Evolutionary conservation across 2,329 filamentous ascomycete genomes (phyloP), one percentile per base, ranked within the genome.

Genomic region (Fusarium goolgardi): DNA sequence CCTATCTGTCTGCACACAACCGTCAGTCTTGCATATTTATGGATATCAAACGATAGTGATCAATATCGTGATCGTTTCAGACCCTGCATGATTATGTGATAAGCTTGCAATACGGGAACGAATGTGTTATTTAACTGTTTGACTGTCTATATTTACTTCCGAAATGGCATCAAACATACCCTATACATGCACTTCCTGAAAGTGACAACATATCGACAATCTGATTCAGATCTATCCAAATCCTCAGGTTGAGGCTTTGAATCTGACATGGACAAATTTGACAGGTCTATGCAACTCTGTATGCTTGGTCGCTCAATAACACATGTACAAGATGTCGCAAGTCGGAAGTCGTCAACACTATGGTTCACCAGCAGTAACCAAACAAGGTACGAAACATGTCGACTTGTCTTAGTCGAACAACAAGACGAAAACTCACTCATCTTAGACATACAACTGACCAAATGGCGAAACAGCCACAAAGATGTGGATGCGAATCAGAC

Each of bases 271-370:
- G 3, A 15, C 11, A 12, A 2, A 10, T 25, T 11, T 29, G 9
- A n/a, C 2, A 12, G 2, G 4, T 9, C 20, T 23, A 15, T 10
- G 16, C 25, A 4, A n/a, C 23, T 12, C n/a, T 16, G 2, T 2
- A 10, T 31, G 20, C 21, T 5, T 10, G 7, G 15, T 21, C 6
- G 8, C 11, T 31, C 23, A 11, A 18, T 11, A 32, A 21, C 25
- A 21, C 31, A 34, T 4, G 6, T 23, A 15, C 3, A 21, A 27
- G n/a, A 15, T 4, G 3, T 27, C 18, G 20, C 10, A 25, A 23
- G 15, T 3, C 18, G 20, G 13, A 25, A 23, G 15, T 3, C 32
- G 52, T 13, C 35, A 50, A 29, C 39, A 13, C 9, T 27, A 18
- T 34, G 11, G 20, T 13, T n/a, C 13, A 21, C 8, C 15, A 15